These are phyloP conservation scores for Starmerella etchellsii DNA, from an alignment of 805 yeast genomes.

Conservation along the genomic window DNA sequence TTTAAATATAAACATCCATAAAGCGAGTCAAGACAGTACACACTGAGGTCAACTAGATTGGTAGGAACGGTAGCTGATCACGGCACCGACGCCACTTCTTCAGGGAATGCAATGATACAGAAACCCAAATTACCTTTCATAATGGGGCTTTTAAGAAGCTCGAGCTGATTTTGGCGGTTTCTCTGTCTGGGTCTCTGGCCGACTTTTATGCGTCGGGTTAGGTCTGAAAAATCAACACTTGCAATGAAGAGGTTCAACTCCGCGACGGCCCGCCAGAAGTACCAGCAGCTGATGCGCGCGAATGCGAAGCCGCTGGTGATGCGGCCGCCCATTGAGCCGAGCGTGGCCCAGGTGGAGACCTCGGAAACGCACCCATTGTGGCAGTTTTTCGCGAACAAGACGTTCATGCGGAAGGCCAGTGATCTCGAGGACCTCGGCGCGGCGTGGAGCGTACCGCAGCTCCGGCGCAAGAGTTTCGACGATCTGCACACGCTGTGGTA, in stretches of 20 bases:
- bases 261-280: constrained; percentile 2
- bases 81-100: too few relatives aligned
- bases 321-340: constrained; percentile 76
- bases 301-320: constrained; percentile 41
- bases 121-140: too few relatives aligned
- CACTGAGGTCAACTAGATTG: too few relatives aligned
- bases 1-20: too few relatives aligned
- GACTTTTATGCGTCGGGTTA: background rate
- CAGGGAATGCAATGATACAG: too few relatives aligned
- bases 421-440: constrained; percentile 39
- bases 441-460: constrained; percentile 77
- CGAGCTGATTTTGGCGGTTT: too few relatives aligned
- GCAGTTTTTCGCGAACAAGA: constrained; percentile 68
- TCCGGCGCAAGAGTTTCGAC: constrained; percentile 80
- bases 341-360: constrained; percentile 56
- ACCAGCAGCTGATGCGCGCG: constrained; percentile 2
- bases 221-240: background rate
- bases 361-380: constrained; percentile 85
- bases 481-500: constrained; percentile 91
- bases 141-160: too few relatives aligned
- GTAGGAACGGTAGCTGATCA: too few relatives aligned
- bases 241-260: constrained; percentile 13
- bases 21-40: too few relatives aligned
- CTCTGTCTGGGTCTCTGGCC: too few relatives aligned
- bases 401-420: constrained; percentile 45